Percentiles rank a stretch among this genome's conserved stretches.
Evolutionary conservation across 1,284 basidiomycete species (phyloP).

Genomic region (Sanghuangporus sanghuang): DNA sequence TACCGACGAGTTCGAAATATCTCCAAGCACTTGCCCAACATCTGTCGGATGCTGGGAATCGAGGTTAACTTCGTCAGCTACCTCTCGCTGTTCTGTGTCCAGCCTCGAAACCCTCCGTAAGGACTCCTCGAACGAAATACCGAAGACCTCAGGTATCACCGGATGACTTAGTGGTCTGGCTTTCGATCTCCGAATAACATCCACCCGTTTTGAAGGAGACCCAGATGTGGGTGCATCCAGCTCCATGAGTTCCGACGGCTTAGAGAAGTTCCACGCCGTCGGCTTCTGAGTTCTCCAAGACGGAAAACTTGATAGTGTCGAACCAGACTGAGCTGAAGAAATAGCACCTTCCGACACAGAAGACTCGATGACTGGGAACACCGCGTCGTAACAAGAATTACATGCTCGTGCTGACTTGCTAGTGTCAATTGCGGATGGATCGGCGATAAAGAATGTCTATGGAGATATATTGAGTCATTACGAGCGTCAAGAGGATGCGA

Average conservation of each 20-base stretch:
- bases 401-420: slow-evolving; percentile 76
- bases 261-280: neutral
- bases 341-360: slow-evolving; percentile 21
- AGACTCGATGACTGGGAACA: slow-evolving; percentile 65
- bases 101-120: neutral
- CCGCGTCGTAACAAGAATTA: slow-evolving; percentile 79
- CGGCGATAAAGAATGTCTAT: slow-evolving; percentile 76
- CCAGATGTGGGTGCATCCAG: slow-evolving; percentile 31
- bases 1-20: slow-evolving; percentile 10
- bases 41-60: neutral
- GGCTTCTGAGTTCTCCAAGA: slow-evolving; percentile 24
- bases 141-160: slow-evolving; percentile 15
- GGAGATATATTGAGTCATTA: neutral
- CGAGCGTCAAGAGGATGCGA: neutral
- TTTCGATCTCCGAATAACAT: slow-evolving; percentile 10
- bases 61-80: neutral
- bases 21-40: neutral
- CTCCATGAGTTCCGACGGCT: slow-evolving; percentile 33
- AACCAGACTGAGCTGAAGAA: slow-evolving; percentile 15
- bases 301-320: slow-evolving; percentile 46
- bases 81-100: neutral
- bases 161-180: slow-evolving; percentile 17
- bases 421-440: slow-evolving; percentile 41
- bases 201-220: slow-evolving; percentile 8
- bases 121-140: neutral